Base-by-base conservation (phyloP, 2,329 filamentous ascomycete species). In the Fusarium sp. region DNA sequence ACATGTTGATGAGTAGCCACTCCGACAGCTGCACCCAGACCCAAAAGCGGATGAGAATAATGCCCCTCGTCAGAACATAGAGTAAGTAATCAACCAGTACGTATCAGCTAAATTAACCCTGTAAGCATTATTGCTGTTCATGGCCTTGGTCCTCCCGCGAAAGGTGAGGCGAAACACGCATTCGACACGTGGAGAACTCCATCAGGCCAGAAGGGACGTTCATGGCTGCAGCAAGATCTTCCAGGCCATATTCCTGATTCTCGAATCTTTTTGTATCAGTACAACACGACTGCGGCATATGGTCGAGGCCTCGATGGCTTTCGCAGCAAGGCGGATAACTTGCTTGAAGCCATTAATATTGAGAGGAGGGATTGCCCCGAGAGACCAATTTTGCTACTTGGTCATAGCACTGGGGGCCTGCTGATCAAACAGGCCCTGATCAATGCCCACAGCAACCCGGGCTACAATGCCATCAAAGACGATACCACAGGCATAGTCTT, bases 51-150 rank as follows among this genome's bases (percentile, higher is more conserved):
- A 8, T 14, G 7, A 12, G 11, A 3, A 2, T 1, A 4, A 31
- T 31, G 15, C 21, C 2, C 2, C 27, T 8, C 21, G 7, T 21
- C 4, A 8, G 4, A 2, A 3, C 27, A 48, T 31, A 48, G 45
- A 48, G 45, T 31, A 31, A n/a, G 21, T 1, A 48, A n/a, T 5
- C 7, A 48, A 18, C 5, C 3, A 1, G 15, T 0, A 3, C 10
- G 15, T 9, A 18, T n/a, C 8, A 7, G 4, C 3, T 4, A 23
- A 5, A 49, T 7, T 49, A 19, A 49, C 10, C 0, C 3, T 14
- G 5, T 9, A 7, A 49, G 45, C 2, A 31, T 49, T 18, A 7
- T 49, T 2, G 10, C 45, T 1, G 21, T 31, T 3, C 27, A 12
- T 31, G 45, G 45, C 8, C 27, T 49, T 4, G 15, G 27, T 12